Evolutionary conservation across 2,329 filamentous ascomycete species (phyloP), one percentile per base, ranked within the genome.

Genomic region (Helotiales sp.): DNA sequence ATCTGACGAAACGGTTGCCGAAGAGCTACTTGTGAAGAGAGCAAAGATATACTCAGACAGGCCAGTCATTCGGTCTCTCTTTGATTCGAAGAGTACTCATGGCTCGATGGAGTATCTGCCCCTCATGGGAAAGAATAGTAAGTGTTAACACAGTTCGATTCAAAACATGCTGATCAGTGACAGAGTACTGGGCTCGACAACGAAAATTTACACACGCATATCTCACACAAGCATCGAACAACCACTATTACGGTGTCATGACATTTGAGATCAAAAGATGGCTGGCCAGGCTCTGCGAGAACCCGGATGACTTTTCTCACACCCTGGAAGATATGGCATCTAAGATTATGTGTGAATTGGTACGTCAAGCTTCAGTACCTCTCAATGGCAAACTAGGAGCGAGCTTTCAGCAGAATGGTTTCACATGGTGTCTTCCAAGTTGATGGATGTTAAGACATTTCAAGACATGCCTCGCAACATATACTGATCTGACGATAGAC

Each of bases 271-370:
- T 75, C 10, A 82, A 83, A 71, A 74, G 80, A 36, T 83, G 79
- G 78, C 69, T 83, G 42, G 76, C 73, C 54, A 71, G 76, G 29
- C 70, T 83, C 5, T 66, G 82, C 27, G 72, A 76, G 27, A 72
- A 81, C 42, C 80, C 80, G 1, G 79, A 82, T 58, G 71, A 76
- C 67, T 83, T 82, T 61, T 70, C 71, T 9, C 76, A 73, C 64
- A 77, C 76, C 0, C 73, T 84, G 5, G 80, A 84, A 63, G 80
- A 84, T 61, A 81, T 82, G 79, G 75, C 79, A 15, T 79, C 81
- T n/a, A 83, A 83, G 67, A 74, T 83, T 54, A 82, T 82, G 78
- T 79, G 77, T 50, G 73, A 76, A 52, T 65, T 83, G n/a, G n/a
- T n/a, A n/a, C n/a, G n/a, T n/a, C n/a, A n/a, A n/a, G n/a, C n/a